Conservation (phyloP, 768 basidiomycete genomes). For the Termitomyces eurrhizus region DNA sequence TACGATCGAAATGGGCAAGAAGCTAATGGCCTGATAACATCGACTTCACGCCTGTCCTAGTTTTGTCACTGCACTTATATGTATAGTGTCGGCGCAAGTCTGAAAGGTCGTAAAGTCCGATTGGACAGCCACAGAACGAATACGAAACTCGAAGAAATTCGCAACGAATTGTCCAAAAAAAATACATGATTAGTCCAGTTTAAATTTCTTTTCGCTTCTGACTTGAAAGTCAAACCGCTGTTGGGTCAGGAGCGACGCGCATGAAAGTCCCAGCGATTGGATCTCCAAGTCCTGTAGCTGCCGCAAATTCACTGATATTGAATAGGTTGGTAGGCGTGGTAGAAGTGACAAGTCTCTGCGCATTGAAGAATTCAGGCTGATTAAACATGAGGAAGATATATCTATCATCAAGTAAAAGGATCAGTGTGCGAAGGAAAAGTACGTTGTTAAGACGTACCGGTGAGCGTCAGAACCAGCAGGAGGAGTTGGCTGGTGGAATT, state of each 20-base stretch:
- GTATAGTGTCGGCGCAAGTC: no score
- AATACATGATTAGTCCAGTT: no score
- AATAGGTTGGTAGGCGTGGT: slow-evolving; percentile 30
- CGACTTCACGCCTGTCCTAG: no score
- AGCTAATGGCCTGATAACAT: no score
- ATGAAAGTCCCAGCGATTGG: slow-evolving; percentile 50
- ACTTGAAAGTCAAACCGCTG: neutral
- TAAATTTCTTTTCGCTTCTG: neutral
- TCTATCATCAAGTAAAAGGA: slow-evolving; percentile 24
- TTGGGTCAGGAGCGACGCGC: slow-evolving; percentile 32
- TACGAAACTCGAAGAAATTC: no score
- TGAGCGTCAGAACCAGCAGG: slow-evolving; percentile 40
- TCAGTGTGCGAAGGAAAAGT: neutral
- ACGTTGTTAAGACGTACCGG: slow-evolving; percentile 23
- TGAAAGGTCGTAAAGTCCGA: no score
- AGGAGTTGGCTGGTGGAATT: slow-evolving; percentile 37
- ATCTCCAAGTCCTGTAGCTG: slow-evolving; percentile 35
- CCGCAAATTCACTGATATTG: slow-evolving; percentile 23
- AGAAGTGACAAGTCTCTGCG: slow-evolving; percentile 35
- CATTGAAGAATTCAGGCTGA: slow-evolving; percentile 37
- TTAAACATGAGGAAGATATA: slow-evolving; percentile 32
- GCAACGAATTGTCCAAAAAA: no score
- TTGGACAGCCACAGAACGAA: no score
- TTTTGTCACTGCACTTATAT: no score
- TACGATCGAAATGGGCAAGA: no score